Evolutionary conservation across 2,329 filamentous ascomycete species (phyloP), one percentile per base, ranked within the genome.

Genomic region (Gyromitra esculenta): DNA sequence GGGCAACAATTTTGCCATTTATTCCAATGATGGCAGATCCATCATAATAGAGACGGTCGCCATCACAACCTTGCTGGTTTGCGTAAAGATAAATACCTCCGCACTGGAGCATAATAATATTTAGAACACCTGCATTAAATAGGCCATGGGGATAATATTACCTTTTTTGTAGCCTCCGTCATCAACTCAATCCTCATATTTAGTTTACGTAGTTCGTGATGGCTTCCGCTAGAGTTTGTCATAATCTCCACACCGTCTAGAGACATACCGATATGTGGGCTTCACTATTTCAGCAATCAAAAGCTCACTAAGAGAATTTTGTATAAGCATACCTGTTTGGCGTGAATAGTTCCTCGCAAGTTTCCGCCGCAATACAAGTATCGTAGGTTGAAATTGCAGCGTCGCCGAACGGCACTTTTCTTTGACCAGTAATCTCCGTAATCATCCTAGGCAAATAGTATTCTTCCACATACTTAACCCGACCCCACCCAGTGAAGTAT

Each of bases 231-330:
- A 1, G 87, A 89, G 82, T 95, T 95, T 7, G 89, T 89, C 78
- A 92, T 87, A 70, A 93, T 89, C 81, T 93, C 92, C 5, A 89
- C 88, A 3, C 92, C 92, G 80, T 90, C 87, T 1, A 93, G 85
- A n/a, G 88, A 87, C 84, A 90, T 89, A 8, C 85, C 84, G 41
- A 87, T 87, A 78, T 89, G 87, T 3, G 89, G 88, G 8, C 85
- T 65, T 80, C 68, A 9, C 41, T 50, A n/a, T 13, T 65, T 74
- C 50, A 78, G 81, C 80, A 52, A 37, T 37, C 25, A 63, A 81
- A 63, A 79, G 79, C 60, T 18, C 66, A n/a, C 13, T 15, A 43
- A 25, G 50, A 82, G 5, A 81, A 78, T 67, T 81, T 80, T 43
- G 2, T 31, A 21, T 18, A 45, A 69, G 73, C 52, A 70, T 79